phyloP scores from a whole-genome alignment of 192 early-diverging fungal species.

The Coemansia aciculifera region DNA sequence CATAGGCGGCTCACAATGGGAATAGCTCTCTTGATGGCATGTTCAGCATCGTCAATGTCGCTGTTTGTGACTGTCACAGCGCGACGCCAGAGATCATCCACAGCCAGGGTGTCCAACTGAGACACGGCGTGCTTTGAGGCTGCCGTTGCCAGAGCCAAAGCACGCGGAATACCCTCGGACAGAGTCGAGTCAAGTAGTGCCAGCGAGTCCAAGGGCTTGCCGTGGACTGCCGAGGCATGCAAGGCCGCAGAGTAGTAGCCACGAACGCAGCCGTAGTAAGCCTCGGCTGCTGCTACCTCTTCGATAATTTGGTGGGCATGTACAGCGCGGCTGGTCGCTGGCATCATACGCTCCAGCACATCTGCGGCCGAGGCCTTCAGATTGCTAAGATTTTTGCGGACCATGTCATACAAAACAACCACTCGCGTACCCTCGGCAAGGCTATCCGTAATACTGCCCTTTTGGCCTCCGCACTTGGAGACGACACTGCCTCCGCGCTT shows the following conservation, averaged over 20 bases:
- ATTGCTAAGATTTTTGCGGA: slow-evolving; percentile 24
- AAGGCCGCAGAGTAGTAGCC: slow-evolving; percentile 35
- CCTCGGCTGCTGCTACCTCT: slow-evolving; percentile 27
- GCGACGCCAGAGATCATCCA: slow-evolving; percentile 19
- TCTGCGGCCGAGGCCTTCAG: slow-evolving; percentile 13
- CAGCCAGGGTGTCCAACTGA: not conserved
- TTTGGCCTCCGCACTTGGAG: not conserved
- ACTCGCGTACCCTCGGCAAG: slow-evolving; percentile 11
- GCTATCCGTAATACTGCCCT: not conserved
- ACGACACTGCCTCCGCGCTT: not conserved
- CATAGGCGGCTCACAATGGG: slow-evolving; percentile 14
- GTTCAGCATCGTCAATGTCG: not conserved
- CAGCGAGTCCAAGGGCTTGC: slow-evolving; percentile 24
- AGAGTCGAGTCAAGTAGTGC: slow-evolving; percentile 37
- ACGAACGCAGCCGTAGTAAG: slow-evolving; percentile 37
- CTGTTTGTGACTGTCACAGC: not conserved
- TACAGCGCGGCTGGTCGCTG: slow-evolving; percentile 22
- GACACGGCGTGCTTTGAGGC: not conserved
- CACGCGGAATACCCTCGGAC: slow-evolving; percentile 19
- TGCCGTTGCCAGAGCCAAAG: not conserved
- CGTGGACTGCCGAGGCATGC: slow-evolving; percentile 29
- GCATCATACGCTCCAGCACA: slow-evolving; percentile 18
- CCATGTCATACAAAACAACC: slow-evolving; percentile 35
- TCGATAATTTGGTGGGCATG: slow-evolving; percentile 18
- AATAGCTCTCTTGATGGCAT: not conserved